Evolutionary conservation across 2,329 filamentous ascomycete genomes (phyloP).

Genomic region (Ceratocystis smalleyi): DNA sequence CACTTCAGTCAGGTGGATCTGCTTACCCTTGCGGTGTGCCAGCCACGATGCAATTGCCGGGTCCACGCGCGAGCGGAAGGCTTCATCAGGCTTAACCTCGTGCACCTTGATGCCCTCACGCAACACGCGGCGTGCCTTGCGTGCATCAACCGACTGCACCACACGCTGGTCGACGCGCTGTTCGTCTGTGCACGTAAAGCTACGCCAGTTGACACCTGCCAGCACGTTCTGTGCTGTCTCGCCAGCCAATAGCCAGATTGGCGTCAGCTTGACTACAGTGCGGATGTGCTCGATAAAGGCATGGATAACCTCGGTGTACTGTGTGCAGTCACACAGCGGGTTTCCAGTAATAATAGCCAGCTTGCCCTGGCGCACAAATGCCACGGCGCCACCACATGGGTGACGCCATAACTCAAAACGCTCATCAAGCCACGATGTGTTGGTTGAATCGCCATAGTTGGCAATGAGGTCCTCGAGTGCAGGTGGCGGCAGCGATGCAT

Average conservation of each 20-base stretch:
- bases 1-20: conserved; percentile 83
- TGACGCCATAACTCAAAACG: conserved; percentile 82
- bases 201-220: conserved; percentile 72
- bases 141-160: conserved; percentile 43
- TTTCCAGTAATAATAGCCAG: conserved; percentile 78
- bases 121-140: conserved; percentile 68
- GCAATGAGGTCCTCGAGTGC: conserved; percentile 69
- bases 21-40: conserved; percentile 58
- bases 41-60: conserved; percentile 67
- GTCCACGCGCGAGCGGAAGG: conserved; percentile 55
- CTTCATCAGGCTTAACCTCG: conserved; percentile 52
- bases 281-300: conserved; percentile 63
- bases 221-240: conserved; percentile 64
- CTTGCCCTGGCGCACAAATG: conserved; percentile 61
- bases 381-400: conserved; percentile 58
- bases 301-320: conserved; percentile 58
- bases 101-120: conserved; percentile 70
- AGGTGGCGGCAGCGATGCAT: conserved; percentile 43
- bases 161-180: conserved; percentile 62
- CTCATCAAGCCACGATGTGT: conserved; percentile 85
- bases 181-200: conserved; percentile 74
- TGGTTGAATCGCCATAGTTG: conserved; percentile 88
- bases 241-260: conserved; percentile 81
- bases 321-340: conserved; percentile 64
- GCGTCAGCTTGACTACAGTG: conserved; percentile 53